Percentiles rank a stretch among this genome's conserved stretches.
phyloP scores from a whole-genome alignment of 164 flowering plant genomes.

The Saururus chinensis region DNA sequence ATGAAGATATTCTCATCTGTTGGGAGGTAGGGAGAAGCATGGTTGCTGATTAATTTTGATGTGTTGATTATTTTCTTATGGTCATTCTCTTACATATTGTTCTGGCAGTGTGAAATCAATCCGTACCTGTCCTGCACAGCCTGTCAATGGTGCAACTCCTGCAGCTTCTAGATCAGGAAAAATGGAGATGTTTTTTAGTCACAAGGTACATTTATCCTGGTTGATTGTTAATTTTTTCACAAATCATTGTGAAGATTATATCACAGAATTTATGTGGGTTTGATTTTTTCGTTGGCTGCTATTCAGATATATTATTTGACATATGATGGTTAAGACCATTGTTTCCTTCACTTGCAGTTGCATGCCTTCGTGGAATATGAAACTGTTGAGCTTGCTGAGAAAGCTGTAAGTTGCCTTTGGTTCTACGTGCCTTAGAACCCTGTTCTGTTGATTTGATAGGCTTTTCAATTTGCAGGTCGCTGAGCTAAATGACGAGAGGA shows the following conservation, averaged over 20 bases:
- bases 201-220: constrained; percentile 47
- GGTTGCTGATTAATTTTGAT: neutral
- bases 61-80: neutral
- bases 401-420: constrained; percentile 58
- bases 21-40: constrained; percentile 52
- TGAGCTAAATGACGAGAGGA: constrained; percentile 72
- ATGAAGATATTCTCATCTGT: constrained; percentile 77
- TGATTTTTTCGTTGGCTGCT: neutral
- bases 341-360: constrained; percentile 37
- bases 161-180: constrained; percentile 62
- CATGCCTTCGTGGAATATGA: constrained; percentile 98
- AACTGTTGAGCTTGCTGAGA: constrained; percentile 77
- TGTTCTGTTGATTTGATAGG: neutral
- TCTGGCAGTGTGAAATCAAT: constrained; percentile 71
- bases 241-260: neutral
- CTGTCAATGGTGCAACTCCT: constrained; percentile 44
- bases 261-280: neutral
- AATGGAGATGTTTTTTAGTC: constrained; percentile 48
- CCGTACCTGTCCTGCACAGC: constrained; percentile 89
- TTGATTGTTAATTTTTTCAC: neutral
- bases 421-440: neutral
- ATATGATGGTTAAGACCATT: neutral
- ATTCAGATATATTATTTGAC: neutral
- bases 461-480: constrained; percentile 33
- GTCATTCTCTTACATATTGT: neutral